A percentile compares a stretch with the other conserved stretches of the same genome.
These are phyloP conservation scores for Spathaspora sp. DNA, from an alignment of 805 yeast genomes.

Conservation along the genomic window DNA sequence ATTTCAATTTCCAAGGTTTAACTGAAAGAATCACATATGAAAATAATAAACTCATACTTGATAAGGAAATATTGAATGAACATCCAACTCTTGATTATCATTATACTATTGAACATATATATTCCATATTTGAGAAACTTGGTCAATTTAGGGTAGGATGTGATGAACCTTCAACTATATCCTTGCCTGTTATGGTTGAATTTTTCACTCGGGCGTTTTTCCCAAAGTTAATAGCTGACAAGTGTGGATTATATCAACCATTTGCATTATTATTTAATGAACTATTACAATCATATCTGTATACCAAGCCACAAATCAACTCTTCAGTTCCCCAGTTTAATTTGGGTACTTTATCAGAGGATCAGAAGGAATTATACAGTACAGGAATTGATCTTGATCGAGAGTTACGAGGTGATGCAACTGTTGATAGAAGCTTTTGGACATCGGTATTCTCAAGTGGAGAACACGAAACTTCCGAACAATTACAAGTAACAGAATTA, in stretches of 20 bases:
- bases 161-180: neutral
- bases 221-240: constrained; percentile 1
- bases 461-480: neutral
- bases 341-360: neutral
- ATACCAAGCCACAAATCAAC: neutral
- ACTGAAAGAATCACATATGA: neutral
- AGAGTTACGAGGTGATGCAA: neutral
- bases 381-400: neutral
- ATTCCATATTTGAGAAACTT: neutral
- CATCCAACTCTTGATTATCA: constrained; percentile 5
- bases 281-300: neutral
- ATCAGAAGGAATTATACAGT: neutral
- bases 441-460: neutral
- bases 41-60: neutral
- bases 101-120: constrained; percentile 6
- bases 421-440: neutral
- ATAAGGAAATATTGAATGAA: neutral
- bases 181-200: neutral
- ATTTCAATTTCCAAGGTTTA: neutral
- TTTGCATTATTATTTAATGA: constrained; percentile 2
- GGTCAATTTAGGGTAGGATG: neutral
- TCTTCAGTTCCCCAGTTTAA: neutral
- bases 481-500: neutral
- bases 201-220: constrained; percentile 1
- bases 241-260: constrained; percentile 1